Conservation (phyloP, 768 basidiomycete genomes). For the Phlebiopsis flavidoalba region DNA sequence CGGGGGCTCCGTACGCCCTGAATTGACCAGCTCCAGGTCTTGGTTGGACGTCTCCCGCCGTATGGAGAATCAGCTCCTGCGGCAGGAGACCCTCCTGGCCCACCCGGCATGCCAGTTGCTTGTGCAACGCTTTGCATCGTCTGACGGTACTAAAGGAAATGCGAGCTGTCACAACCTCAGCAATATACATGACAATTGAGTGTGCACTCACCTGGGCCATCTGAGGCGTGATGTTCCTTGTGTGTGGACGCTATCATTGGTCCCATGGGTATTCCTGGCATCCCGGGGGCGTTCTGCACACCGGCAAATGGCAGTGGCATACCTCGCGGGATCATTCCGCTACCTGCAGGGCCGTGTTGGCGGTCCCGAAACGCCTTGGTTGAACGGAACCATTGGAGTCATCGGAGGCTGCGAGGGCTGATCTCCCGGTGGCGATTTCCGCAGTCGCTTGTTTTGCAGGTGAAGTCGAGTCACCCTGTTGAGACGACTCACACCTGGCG, state of each 20-base stretch:
- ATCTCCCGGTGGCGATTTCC: constrained; percentile 27
- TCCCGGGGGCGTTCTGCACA: constrained; percentile 24
- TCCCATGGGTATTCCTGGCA: constrained; percentile 30
- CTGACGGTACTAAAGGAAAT: constrained; percentile 33
- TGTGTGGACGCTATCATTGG: constrained; percentile 34
- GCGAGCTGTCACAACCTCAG: constrained; percentile 6
- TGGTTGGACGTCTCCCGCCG: constrained; percentile 17
- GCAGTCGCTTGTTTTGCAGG: constrained; percentile 28
- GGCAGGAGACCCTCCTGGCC: constrained; percentile 37
- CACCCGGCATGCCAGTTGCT: constrained; percentile 24
- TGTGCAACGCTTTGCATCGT: constrained; percentile 32
- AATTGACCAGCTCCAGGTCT: constrained; percentile 29
- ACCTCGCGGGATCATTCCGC: constrained; percentile 31
- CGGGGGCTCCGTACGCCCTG: too few species aligned
- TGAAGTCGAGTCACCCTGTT: constrained; percentile 27
- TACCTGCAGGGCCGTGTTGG: constrained; percentile 36
- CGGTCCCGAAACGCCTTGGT: constrained; percentile 26
- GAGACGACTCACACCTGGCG: constrained; percentile 22
- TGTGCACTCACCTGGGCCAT: constrained; percentile 11
- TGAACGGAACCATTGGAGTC: constrained; percentile 29
- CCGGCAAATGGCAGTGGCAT: constrained; percentile 19
- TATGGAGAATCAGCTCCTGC: constrained; percentile 38
- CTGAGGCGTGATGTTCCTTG: constrained; percentile 11
- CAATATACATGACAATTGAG: constrained; percentile 4
- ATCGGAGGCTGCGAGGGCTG: constrained; percentile 25